Conservation (phyloP, 2,329 filamentous ascomycete species). For the Ceratocystis eucalypticola region DNA sequence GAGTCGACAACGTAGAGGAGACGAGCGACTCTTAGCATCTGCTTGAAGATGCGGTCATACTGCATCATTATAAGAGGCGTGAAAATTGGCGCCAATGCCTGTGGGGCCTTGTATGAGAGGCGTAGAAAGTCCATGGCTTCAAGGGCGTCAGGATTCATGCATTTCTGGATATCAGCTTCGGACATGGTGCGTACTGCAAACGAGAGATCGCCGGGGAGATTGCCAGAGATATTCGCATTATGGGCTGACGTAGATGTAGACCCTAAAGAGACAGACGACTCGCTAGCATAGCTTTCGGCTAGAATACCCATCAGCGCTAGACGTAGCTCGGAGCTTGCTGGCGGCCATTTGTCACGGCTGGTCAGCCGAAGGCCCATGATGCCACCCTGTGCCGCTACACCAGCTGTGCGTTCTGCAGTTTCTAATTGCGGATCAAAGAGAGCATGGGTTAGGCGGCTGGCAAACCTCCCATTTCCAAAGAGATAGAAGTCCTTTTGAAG, state of each 20-base stretch:
- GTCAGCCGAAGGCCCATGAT: conserved; percentile 72
- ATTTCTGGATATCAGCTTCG: conserved; percentile 63
- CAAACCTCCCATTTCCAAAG: conserved; percentile 72
- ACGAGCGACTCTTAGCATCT: conserved; percentile 61
- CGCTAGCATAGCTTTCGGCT: conserved; percentile 51
- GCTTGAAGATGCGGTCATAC: conserved; percentile 75
- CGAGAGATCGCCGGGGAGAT: conserved; percentile 56
- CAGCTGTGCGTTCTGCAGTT: conserved; percentile 51
- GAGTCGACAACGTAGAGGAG: conserved; percentile 63
- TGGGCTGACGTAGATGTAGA: background rate
- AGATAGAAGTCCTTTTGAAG: conserved; percentile 72
- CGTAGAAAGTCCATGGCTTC: conserved; percentile 88
- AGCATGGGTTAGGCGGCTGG: conserved; percentile 63
- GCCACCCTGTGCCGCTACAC: conserved; percentile 53
- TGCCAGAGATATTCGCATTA: conserved; percentile 25
- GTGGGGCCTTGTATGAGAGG: conserved; percentile 67
- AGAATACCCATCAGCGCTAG: conserved; percentile 78
- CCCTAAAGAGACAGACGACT: conserved; percentile 19
- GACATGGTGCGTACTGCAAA: conserved; percentile 77
- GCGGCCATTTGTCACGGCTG: conserved; percentile 76
- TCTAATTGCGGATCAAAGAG: conserved; percentile 75
- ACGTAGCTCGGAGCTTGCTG: conserved; percentile 83
- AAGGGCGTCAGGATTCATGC: conserved; percentile 68
- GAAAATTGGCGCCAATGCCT: conserved; percentile 58
- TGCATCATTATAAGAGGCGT: conserved; percentile 56